Base-by-base conservation (phyloP, 2,329 filamentous ascomycete genomes). In the Diaporthe nobilis region DNA sequence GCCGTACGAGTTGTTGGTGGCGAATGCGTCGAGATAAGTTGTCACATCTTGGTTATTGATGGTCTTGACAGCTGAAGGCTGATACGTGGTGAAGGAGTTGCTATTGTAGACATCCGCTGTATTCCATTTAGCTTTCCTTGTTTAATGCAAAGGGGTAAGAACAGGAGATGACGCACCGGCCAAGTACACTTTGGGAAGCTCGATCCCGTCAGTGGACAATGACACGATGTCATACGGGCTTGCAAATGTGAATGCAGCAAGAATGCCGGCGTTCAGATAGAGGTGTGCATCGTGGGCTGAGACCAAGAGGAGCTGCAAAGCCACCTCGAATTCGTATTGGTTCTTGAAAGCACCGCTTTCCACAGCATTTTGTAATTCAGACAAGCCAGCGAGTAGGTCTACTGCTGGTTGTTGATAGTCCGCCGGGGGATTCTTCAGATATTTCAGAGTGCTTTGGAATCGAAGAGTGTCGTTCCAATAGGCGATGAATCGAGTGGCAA, bases 321-420 rank as follows among this genome's bases (percentile, higher is more conserved):
- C 83, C 15, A 77, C 79, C 72, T 85, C 82, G 73, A 86, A 86
- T 7, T 79, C 80, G 63, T 85, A 85, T 72, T 86, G 80, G 65
- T 83, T 85, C 6, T 73, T 78, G 78, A 83, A 86, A 4, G 70
- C 72, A n/a, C 79, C 81, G 1, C 77, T 75, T 9, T 80, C 81
- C 8, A 86, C 78, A 53, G 84, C 84, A 25, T 76, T 79, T 77
- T 77, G 82, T 77, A 81, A 80, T 25, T 78, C 68, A 31, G 80
- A 77, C 3, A 86, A 77, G 6, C 80, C 81, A 9, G 72, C 80
- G 22, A 81, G 37, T 2, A 86, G 44, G 75, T 86, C 83, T 20
- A 85, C 71, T 75, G 80, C 77, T 17, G 82, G 85, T 73, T 85
- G 85, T 77, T 63, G 60, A 31, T 63, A 63, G 8, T 25, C 10